These are phyloP conservation scores for Stentor coeruleus DNA, from an alignment of 73 alveolate species.

Conservation along the genomic window DNA sequence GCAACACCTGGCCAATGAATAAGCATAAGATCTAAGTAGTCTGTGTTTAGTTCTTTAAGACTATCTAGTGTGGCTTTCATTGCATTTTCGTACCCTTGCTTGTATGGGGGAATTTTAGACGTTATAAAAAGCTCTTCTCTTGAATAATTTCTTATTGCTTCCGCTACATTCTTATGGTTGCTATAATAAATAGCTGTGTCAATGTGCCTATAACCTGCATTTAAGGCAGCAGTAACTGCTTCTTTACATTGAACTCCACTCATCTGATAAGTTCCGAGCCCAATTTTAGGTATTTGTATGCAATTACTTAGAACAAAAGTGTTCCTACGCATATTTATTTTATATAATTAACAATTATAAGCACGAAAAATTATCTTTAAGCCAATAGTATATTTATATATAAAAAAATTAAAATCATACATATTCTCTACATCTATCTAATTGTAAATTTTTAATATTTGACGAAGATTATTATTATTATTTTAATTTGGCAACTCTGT, in stretches of 20 bases:
- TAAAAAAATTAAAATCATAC: too few relatives aligned
- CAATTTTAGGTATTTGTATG: not conserved
- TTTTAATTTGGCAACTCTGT: too few relatives aligned
- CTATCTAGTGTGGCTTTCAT: slow-evolving; percentile 24
- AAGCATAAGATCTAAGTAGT: slow-evolving; percentile 67
- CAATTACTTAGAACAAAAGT: too few relatives aligned
- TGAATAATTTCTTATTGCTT: not conserved
- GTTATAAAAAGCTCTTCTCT: slow-evolving; percentile 40
- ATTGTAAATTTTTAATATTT: too few relatives aligned
- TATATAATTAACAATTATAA: too few relatives aligned
- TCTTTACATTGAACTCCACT: slow-evolving; percentile 28
- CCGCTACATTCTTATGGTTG: slow-evolving; percentile 44
- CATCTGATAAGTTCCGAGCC: slow-evolving; percentile 49
- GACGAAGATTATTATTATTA: too few relatives aligned
- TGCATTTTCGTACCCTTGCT: slow-evolving; percentile 36
- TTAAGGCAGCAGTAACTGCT: slow-evolving; percentile 43
- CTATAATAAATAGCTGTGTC: slow-evolving; percentile 46
- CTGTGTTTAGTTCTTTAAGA: slow-evolving; percentile 31
- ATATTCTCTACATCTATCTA: too few relatives aligned
- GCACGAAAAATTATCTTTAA: too few relatives aligned
- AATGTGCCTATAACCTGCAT: slow-evolving; percentile 47
- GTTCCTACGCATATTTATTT: too few relatives aligned
- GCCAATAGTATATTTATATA: too few relatives aligned
- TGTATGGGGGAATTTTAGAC: slow-evolving; percentile 39
- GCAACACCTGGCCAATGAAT: slow-evolving; percentile 90